Base-by-base conservation (phyloP, 2,329 filamentous ascomycete genomes). In the Ceratocystis colombiana region DNA sequence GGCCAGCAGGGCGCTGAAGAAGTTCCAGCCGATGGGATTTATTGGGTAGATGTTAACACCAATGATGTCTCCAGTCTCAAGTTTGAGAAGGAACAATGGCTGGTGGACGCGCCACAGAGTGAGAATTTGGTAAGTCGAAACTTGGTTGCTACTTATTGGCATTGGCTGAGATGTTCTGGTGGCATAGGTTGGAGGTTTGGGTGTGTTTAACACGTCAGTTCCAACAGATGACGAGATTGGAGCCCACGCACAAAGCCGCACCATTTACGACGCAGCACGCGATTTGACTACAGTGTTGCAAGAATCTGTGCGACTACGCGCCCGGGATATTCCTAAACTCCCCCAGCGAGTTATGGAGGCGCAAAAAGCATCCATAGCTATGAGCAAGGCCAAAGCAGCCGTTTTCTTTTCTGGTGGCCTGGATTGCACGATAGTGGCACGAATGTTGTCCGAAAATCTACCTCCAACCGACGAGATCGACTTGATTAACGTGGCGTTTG, bases 401-500 rank as follows among this genome's bases (percentile, higher is more conserved):
- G 80, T 99, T 0, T 79, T 99, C 0, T 99, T 97, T 74, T 99
- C 94, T 0, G 94, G 94, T 1, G 94, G 94, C 0, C 81, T 99
- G 5, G 94, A 99, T 74, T 97, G 94, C 73, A 93, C 92, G 0
- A 79, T 96, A 0, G 79, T 99, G 62, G 93, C 93, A 25, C 84
- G 91, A 55, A 76, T 97, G 28, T 80, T 83, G 10, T 89, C 96
- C 73, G 88, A 96, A 12, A 75, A 95, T 1, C 73, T 97, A 1
- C 88, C 89, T 0, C 15, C 73, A 0, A 75, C 80, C 3, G 86
- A 95, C 71, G 78, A 82, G 1, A 86, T 99, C 68, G 94, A 97
- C 72, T 79, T 99, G 7, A 81, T 99, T 69, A 99, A 99, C 70
- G 93, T 99, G 59, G 94, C 93, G 0, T 99, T 99, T 72, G 90